Percentiles rank a stretch among this genome's conserved stretches.
These are phyloP conservation scores for Adenanthera pavonina DNA, from an alignment of 306 rosid species.

Conservation along the genomic window DNA sequence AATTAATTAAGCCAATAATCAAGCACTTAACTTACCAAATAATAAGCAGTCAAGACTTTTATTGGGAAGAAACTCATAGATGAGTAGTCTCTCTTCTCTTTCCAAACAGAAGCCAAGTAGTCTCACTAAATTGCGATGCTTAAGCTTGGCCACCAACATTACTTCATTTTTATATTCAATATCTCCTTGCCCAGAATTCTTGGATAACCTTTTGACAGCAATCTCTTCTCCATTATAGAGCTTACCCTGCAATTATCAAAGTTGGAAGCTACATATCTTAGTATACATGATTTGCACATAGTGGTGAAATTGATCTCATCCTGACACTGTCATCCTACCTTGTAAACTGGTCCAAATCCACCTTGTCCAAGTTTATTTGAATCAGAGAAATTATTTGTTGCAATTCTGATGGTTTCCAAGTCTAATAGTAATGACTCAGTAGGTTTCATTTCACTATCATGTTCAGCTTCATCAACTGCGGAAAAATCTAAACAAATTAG, in stretches of 20 bases:
- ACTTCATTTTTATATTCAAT: slow-evolving; percentile 40
- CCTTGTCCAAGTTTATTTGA: not conserved
- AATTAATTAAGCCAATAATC: not conserved
- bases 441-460: not conserved
- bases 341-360: slow-evolving; percentile 18
- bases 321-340: not conserved
- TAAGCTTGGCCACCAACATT: slow-evolving; percentile 31
- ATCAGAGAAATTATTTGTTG: not conserved
- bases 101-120: slow-evolving; percentile 30
- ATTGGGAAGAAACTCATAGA: slow-evolving; percentile 42
- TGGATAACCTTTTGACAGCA: slow-evolving; percentile 38
- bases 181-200: slow-evolving; percentile 33
- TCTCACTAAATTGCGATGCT: slow-evolving; percentile 40
- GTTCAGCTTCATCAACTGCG: not conserved
- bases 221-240: slow-evolving; percentile 25
- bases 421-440: not conserved
- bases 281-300: not conserved
- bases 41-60: slow-evolving; percentile 34
- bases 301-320: not conserved
- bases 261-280: not conserved
- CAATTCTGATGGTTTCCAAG: not conserved
- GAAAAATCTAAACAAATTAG: not conserved
- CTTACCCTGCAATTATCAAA: slow-evolving; percentile 13
- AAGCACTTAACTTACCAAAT: slow-evolving; percentile 25
- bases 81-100: slow-evolving; percentile 24